These are phyloP conservation scores for Cerrena zonata DNA, from an alignment of 1,284 basidiomycete species.

Conservation along the genomic window DNA sequence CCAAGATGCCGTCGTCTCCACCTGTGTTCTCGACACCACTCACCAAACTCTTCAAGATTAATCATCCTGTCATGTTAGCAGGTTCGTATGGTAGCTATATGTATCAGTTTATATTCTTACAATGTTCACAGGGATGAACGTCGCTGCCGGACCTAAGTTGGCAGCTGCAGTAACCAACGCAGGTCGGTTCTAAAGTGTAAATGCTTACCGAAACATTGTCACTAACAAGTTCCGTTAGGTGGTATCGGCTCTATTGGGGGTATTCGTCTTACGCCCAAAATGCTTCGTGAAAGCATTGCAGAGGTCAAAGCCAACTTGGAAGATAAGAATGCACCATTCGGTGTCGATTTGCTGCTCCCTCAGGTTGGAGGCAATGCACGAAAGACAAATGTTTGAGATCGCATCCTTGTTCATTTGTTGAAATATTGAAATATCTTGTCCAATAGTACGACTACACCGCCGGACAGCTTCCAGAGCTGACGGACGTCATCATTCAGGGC, in stretches of 20 bases:
- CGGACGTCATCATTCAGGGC: conserved; percentile 75
- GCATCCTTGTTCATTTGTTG: background rate
- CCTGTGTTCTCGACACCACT: conserved; percentile 51
- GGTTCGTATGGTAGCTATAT: conserved; percentile 36
- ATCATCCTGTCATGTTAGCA: conserved; percentile 79
- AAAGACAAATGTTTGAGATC: conserved; percentile 64
- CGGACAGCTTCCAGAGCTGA: conserved; percentile 69
- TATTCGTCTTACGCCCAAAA: conserved; percentile 63
- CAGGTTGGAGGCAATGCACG: conserved; percentile 73
- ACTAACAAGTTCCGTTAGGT: conserved; percentile 29
- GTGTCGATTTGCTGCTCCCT: conserved; percentile 76
- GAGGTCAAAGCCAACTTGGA: conserved; percentile 68
- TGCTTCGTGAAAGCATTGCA: conserved; percentile 55
- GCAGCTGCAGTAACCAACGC: conserved; percentile 79
- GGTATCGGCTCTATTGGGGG: conserved; percentile 85
- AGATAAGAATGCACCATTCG: conserved; percentile 74
- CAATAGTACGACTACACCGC: conserved; percentile 68
- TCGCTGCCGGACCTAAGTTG: conserved; percentile 72
- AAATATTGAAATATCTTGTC: conserved; percentile 3
- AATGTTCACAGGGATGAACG: conserved; percentile 61
- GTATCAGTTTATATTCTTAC: background rate
- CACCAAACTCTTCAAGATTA: conserved; percentile 66
- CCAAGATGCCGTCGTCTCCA: conserved; percentile 17
- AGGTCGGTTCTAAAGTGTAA: conserved; percentile 32
- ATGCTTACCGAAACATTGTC: background rate